Evolutionary conservation across 225 moss, liverwort and hornwort species (phyloP).

Genomic region (Bryoerythrophyllum caledonicum): DNA sequence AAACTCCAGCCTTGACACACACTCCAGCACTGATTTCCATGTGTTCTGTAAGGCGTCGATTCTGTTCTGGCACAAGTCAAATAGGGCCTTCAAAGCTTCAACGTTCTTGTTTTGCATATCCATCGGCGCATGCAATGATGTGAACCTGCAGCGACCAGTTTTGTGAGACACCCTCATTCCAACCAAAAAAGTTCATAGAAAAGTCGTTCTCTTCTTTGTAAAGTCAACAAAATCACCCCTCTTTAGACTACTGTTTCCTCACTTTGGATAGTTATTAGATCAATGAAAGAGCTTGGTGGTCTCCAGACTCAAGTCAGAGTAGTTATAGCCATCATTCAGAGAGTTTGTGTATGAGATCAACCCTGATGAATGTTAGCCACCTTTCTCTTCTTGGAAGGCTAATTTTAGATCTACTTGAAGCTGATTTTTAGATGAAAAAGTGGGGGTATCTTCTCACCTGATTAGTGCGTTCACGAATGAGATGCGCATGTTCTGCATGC

Average conservation of each 20-base stretch:
- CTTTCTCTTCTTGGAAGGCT: no score
- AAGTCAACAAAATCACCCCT: no score
- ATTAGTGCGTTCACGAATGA: slow-evolving; percentile 76
- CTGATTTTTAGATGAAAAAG: no score
- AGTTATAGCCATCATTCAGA: no score
- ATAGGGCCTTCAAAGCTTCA: slow-evolving; percentile 80
- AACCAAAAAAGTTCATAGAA: neutral
- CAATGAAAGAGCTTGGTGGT: no score
- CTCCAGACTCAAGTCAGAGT: no score
- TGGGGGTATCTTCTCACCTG: slow-evolving; percentile 43
- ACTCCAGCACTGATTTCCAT: slow-evolving; percentile 83
- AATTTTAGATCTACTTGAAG: no score
- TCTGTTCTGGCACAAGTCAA: slow-evolving; percentile 73
- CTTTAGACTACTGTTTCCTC: no score
- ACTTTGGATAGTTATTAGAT: no score
- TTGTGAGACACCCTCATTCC: no score
- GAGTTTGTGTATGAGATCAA: no score
- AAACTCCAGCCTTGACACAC: slow-evolving; percentile 81
- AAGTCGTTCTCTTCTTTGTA: neutral
- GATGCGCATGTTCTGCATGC: slow-evolving; percentile 86
- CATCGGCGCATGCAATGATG: slow-evolving; percentile 72
- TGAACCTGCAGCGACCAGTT: slow-evolving; percentile 54
- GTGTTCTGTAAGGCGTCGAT: slow-evolving; percentile 70
- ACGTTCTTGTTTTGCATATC: slow-evolving; percentile 83
- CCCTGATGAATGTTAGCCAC: no score